A percentile compares a stretch with the other conserved stretches of the same genome.
These are phyloP conservation scores for Arctostaphylos glauca DNA, from an alignment of 148 eudicot species.

Conservation along the genomic window DNA sequence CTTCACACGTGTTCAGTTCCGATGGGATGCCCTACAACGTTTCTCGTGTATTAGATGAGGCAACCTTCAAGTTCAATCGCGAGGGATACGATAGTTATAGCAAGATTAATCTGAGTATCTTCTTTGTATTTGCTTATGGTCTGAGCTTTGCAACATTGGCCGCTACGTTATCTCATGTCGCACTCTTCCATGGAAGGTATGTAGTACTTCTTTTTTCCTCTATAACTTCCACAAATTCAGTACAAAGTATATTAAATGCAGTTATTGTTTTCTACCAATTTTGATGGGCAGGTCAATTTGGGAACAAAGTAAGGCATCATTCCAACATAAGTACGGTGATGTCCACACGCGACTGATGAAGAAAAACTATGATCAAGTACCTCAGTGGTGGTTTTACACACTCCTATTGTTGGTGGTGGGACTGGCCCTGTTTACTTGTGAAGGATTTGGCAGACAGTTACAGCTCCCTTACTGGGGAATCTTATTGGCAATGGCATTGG, in stretches of 20 bases:
- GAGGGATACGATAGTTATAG: constrained; percentile 34
- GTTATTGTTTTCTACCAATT: neutral
- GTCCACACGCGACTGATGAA: constrained; percentile 49
- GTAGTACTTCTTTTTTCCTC: neutral
- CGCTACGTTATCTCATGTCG: constrained; percentile 47
- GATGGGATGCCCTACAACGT: constrained; percentile 36
- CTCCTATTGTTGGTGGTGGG: constrained; percentile 29
- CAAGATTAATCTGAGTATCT: constrained; percentile 38
- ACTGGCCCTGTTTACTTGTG: constrained; percentile 33
- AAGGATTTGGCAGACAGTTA: constrained; percentile 38
- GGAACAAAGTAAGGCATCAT: constrained; percentile 39
- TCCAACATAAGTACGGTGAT: constrained; percentile 36
- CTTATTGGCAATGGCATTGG: constrained; percentile 31
- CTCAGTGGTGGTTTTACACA: constrained; percentile 47
- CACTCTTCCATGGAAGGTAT: constrained; percentile 53
- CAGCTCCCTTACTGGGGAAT: constrained; percentile 53
- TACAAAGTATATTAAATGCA: neutral
- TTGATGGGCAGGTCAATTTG: constrained; percentile 33
- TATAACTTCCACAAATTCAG: neutral
- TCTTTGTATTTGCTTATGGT: constrained; percentile 37
- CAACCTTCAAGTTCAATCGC: constrained; percentile 31
- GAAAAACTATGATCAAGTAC: constrained; percentile 44
- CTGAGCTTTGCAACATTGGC: constrained; percentile 43
- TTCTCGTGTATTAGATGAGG: constrained; percentile 24
- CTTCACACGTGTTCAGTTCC: constrained; percentile 34